Percentiles rank a stretch among this genome's conserved stretches.
Evolutionary conservation across 192 early-diverging fungal genomes (phyloP).

Genomic region (Dissophora ornata): DNA sequence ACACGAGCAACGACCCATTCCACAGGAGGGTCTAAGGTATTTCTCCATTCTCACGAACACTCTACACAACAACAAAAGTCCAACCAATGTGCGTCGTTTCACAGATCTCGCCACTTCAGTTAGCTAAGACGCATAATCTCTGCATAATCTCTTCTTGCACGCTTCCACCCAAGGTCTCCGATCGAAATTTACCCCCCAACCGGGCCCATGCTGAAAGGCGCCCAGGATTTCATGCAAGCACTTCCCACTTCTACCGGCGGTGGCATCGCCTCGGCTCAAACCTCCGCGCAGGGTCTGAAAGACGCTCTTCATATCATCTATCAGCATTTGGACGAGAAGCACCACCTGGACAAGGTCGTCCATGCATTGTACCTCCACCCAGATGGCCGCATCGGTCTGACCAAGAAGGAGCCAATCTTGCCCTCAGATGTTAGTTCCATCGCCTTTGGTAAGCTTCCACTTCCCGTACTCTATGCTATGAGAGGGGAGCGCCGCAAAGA

Average conservation of each 20-base stretch:
- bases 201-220: neutral
- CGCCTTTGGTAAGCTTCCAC: conserved; percentile 9
- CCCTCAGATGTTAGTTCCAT: neutral
- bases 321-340: conserved; percentile 21
- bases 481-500: too few relatives aligned
- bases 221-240: neutral
- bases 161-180: too few relatives aligned
- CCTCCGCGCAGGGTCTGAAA: neutral
- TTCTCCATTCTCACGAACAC: too few relatives aligned
- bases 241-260: neutral
- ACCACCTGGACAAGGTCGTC: conserved; percentile 28
- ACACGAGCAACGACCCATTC: neutral
- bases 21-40: neutral
- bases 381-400: neutral
- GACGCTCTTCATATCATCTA: conserved; percentile 9
- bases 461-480: too few relatives aligned
- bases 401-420: neutral
- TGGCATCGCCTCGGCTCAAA: neutral
- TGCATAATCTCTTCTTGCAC: too few relatives aligned
- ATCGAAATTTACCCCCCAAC: neutral
- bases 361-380: conserved; percentile 22
- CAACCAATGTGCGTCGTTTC: too few relatives aligned
- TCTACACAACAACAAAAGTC: too few relatives aligned
- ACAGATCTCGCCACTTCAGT: too few relatives aligned
- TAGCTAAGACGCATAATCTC: too few relatives aligned